These are phyloP conservation scores for Stylonectria norvegica DNA, from an alignment of 2,329 filamentous ascomycete genomes.

Conservation along the genomic window DNA sequence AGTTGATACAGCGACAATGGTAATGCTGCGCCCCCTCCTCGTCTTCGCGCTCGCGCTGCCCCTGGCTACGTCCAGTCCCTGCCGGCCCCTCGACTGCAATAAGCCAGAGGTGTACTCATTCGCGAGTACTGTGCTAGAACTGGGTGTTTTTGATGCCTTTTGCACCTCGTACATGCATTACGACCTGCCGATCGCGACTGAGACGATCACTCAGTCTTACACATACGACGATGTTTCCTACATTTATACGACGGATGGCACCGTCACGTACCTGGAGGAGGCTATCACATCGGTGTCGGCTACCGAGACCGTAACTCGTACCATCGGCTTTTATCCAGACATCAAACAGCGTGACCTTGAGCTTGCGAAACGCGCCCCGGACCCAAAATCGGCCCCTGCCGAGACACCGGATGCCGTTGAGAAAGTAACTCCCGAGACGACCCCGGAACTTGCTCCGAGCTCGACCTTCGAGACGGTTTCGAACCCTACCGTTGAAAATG, in stretches of 20 bases:
- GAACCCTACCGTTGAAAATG: neutral
- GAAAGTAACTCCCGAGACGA: neutral
- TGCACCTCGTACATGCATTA: neutral
- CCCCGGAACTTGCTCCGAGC: too few species aligned
- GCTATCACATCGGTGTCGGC: neutral
- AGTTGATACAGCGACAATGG: constrained; percentile 1
- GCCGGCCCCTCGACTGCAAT: neutral
- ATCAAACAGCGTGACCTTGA: constrained; percentile 2
- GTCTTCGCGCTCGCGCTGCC: neutral
- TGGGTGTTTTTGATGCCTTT: neutral
- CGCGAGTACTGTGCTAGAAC: neutral
- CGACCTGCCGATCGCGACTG: constrained; percentile 1
- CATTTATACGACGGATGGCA: neutral
- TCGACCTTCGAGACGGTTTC: neutral
- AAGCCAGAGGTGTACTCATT: constrained; percentile 5
- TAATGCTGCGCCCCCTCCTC: constrained; percentile 3
- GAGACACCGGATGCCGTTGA: neutral
- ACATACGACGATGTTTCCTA: neutral
- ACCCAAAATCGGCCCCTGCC: neutral
- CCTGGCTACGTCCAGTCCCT: neutral
- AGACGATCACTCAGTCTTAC: neutral
- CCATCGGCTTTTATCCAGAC: constrained; percentile 1
- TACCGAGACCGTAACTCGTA: neutral
- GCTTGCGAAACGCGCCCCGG: neutral
- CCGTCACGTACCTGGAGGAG: neutral